Conservation (phyloP, 2,329 filamentous ascomycete species). For the Xylariaceae sp. region DNA sequence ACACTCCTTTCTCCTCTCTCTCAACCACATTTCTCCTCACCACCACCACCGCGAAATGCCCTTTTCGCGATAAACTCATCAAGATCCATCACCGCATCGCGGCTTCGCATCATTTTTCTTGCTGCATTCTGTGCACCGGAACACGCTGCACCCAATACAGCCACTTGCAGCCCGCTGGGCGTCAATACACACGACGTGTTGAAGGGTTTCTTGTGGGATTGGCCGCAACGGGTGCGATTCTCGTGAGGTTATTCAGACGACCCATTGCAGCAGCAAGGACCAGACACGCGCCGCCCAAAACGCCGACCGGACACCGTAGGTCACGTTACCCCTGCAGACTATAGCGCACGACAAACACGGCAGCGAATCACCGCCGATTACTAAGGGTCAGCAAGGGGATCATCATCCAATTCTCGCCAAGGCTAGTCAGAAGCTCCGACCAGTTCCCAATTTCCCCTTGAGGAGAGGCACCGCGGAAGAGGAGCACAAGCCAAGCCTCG, state of each 20-base stretch:
- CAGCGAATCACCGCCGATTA: not conserved
- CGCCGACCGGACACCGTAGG: conserved; percentile 26
- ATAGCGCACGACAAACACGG: not conserved
- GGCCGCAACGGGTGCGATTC: conserved; percentile 15
- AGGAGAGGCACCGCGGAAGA: no score
- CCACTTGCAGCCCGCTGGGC: conserved; percentile 10
- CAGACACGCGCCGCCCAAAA: conserved; percentile 22
- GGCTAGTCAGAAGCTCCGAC: no score
- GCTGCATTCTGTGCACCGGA: conserved; percentile 24
- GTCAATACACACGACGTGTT: conserved; percentile 8
- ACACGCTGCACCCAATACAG: conserved; percentile 23
- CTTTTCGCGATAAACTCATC: conserved; percentile 32
- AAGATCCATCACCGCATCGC: conserved; percentile 33
- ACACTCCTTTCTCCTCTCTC: conserved; percentile 26
- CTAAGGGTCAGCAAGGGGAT: no score
- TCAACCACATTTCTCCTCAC: conserved; percentile 25
- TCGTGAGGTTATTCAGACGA: conserved; percentile 31
- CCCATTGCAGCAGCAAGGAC: conserved; percentile 16
- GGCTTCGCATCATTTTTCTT: conserved; percentile 28
- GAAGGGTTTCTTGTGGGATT: conserved; percentile 13
- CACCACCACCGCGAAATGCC: conserved; percentile 28
- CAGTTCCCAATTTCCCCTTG: no score
- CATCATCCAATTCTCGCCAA: no score
- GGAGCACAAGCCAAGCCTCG: no score
- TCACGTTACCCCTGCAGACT: conserved; percentile 25